Conservation (phyloP, 2,329 filamentous ascomycete species). For the Emergomyces orientalis region DNA sequence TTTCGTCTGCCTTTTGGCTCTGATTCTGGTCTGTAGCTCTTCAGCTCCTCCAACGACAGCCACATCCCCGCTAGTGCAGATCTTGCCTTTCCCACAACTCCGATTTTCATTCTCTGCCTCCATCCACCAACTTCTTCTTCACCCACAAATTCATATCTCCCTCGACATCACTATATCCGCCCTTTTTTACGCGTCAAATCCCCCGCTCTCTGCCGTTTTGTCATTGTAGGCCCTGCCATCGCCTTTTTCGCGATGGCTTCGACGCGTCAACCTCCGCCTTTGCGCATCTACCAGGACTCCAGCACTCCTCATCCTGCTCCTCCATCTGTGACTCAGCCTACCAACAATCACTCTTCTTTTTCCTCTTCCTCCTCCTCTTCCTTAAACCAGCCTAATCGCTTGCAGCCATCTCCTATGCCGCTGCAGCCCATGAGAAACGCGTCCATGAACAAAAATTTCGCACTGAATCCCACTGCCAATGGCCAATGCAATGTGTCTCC, state of each 20-base stretch:
- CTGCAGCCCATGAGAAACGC: slow-evolving; percentile 34
- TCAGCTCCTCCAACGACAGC: slow-evolving; percentile 1
- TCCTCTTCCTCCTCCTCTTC: background rate
- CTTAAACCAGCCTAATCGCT: slow-evolving; percentile 28
- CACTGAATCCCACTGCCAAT: slow-evolving; percentile 53
- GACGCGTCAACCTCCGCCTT: slow-evolving; percentile 36
- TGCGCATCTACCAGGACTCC: slow-evolving; percentile 53
- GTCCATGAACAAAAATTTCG: slow-evolving; percentile 50
- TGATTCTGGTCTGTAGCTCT: too few species aligned
- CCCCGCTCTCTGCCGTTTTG: slow-evolving; percentile 12
- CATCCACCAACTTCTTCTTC: too few species aligned
- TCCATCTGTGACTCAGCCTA: slow-evolving; percentile 27
- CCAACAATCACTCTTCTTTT: slow-evolving; percentile 23
- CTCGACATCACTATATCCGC: background rate
- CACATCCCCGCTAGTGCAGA: slow-evolving; percentile 7
- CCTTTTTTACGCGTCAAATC: slow-evolving; percentile 24
- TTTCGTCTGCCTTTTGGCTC: too few species aligned
- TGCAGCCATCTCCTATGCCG: slow-evolving; percentile 47
- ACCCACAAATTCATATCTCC: too few species aligned
- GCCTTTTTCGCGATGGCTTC: slow-evolving; percentile 27
- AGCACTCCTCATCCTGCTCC: slow-evolving; percentile 32
- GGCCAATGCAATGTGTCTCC: slow-evolving; percentile 53
- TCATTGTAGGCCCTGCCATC: slow-evolving; percentile 10
- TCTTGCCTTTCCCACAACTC: slow-evolving; percentile 2
- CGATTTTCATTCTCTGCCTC: background rate